These are phyloP conservation scores for Hansenula anomala DNA, from an alignment of 1,139 yeast species.

Conservation along the genomic window DNA sequence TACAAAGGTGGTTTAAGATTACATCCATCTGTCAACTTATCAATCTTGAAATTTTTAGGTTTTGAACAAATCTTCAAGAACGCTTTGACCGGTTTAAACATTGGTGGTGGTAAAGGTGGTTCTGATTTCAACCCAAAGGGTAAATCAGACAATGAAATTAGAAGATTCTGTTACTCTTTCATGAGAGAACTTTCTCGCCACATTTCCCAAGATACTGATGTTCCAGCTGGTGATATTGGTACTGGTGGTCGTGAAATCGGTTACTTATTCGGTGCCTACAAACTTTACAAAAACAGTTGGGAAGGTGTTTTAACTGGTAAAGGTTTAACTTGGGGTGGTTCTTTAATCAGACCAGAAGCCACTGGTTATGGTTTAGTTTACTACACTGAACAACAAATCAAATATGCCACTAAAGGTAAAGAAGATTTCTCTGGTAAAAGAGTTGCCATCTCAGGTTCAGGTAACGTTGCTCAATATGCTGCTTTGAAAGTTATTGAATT, in stretches of 20 bases:
- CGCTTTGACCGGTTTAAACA: constrained; percentile 93
- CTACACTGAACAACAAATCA: constrained; percentile 97
- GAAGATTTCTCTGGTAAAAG: constrained; percentile 89
- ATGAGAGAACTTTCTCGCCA: constrained; percentile 94
- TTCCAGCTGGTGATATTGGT: constrained; percentile 97
- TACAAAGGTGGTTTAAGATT: constrained; percentile 98
- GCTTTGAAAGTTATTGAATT: constrained; percentile 95
- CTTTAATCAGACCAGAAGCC: constrained; percentile 98
- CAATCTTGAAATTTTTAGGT: constrained; percentile 93
- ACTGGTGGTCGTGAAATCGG: constrained; percentile 90
- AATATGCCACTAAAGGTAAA: constrained; percentile 83
- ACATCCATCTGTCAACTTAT: constrained; percentile 95
- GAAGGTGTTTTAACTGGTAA: constrained; percentile 98
- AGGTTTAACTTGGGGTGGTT: constrained; percentile 98
- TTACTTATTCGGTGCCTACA: constrained; percentile 95
- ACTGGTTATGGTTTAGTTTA: constrained; percentile 97
- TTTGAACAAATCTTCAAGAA: constrained; percentile 98
- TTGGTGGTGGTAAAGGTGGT: constrained; percentile 99
- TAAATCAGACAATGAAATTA: constrained; percentile 85
- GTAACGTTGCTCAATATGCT: constrained; percentile 99
- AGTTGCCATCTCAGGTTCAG: constrained; percentile 96
- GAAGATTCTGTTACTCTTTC: constrained; percentile 94
- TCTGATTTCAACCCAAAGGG: constrained; percentile 97
- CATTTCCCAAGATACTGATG: constrained; percentile 96
- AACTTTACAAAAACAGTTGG: constrained; percentile 85